Base-by-base conservation (phyloP, 169 alveolate species). In the Plasmodium vivax region DNA sequence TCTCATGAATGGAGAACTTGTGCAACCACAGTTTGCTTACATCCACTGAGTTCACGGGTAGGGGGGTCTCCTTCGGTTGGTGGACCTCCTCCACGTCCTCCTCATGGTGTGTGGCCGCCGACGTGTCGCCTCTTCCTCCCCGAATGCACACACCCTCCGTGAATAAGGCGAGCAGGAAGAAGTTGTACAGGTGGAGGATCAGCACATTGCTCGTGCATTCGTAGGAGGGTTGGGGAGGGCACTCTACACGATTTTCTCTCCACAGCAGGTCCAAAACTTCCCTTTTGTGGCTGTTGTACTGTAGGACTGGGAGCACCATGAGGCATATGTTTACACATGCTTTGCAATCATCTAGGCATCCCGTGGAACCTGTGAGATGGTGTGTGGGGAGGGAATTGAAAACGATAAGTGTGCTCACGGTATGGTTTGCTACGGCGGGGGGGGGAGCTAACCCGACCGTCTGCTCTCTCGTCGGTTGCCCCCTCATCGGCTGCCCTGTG, bases 121-220 rank as follows among this genome's bases (percentile, higher is more conserved):
- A 43, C 47, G 43, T 0, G 6, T 51, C 73, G 36, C 16, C n/a
- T 19, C 92, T 41, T 38, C 47, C 32, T 47, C 56, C 56, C 6
- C 30, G 34, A 32, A 90, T 90, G 41, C 94, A 36, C 45, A 90
- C 27, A 80, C 82, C 83, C 80, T 90, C 94, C 34, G 94, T 90
- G 56, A 90, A 90, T 7, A 90, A 47, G 8, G 73, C 19, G n/a
- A 90, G 81, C 38, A 90, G 54, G 38, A 90, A 80, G 23, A 90
- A 90, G 82, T 77, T 90, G 58, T 79, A 90, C 82, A 90, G 43
- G 68, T 90, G 94, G 19, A 90, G 45, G 23, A 90, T 90, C 16
- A 90, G 19, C 38, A 90, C 73, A 80, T 90, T 90, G 27, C 72
- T 81, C 68, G 77, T 68, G 77, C 87, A 90, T 36, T 2, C 56